phyloP scores from a whole-genome alignment of 805 yeast species.

The Brettanomyces naardenensis region DNA sequence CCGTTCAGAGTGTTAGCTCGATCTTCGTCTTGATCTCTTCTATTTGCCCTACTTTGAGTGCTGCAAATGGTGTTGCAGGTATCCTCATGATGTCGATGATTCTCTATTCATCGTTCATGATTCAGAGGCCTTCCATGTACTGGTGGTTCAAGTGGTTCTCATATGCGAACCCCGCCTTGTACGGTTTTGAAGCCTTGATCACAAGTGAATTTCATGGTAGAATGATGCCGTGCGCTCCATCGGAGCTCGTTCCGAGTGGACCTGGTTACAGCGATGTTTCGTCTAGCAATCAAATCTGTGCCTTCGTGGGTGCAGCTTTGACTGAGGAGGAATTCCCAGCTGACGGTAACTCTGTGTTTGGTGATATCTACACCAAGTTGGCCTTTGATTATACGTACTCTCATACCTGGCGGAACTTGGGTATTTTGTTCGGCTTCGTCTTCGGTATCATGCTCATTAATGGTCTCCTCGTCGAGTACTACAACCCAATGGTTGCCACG shows the following conservation, averaged over 20 bases:
- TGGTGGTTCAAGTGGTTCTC: conserved; percentile 58
- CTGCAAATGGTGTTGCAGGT: conserved; percentile 58
- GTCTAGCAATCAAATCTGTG: conserved; percentile 38
- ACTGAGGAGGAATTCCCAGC: conserved; percentile 18
- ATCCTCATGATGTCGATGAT: conserved; percentile 40
- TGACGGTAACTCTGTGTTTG: conserved; percentile 34
- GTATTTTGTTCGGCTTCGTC: conserved; percentile 36
- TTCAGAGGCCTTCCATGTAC: conserved; percentile 50
- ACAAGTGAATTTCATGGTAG: conserved; percentile 50
- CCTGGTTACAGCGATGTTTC: conserved; percentile 39
- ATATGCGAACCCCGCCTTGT: conserved; percentile 39
- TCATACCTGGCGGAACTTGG: conserved; percentile 79
- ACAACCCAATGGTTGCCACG: conserved; percentile 23
- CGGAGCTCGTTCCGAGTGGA: conserved; percentile 44
- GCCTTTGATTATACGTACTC: conserved; percentile 43
- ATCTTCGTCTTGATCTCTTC: conserved; percentile 49
- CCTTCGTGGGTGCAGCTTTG: conserved; percentile 39
- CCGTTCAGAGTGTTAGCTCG: conserved; percentile 38
- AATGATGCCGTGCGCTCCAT: conserved; percentile 39
- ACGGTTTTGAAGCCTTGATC: conserved; percentile 46
- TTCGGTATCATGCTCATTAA: conserved; percentile 30
- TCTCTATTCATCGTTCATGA: conserved; percentile 58
- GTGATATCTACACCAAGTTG: conserved; percentile 38
- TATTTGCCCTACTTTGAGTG: conserved; percentile 35
- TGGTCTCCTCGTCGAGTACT: conserved; percentile 24